Conservation (phyloP, 371 early-diverging fungal species). For the Capniomyces stellatus region DNA sequence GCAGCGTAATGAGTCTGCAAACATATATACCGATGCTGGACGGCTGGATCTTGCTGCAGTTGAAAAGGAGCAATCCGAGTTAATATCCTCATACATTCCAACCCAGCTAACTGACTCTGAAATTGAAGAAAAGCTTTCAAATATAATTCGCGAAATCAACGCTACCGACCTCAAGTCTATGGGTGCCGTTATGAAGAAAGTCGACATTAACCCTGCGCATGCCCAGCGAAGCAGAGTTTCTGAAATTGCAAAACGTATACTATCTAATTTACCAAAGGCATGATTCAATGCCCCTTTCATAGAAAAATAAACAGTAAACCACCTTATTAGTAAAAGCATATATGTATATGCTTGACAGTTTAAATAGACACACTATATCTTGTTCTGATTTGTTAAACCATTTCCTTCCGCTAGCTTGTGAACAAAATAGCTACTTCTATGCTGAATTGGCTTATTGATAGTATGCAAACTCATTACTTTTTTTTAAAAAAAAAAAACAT, state of each 20-base stretch:
- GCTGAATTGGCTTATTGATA: too few relatives aligned
- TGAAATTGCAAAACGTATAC: conserved; percentile 37
- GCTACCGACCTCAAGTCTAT: conserved; percentile 39
- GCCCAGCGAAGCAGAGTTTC: conserved; percentile 50
- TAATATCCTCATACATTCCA: conserved; percentile 50
- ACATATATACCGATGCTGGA: conserved; percentile 35
- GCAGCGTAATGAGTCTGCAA: conserved; percentile 47
- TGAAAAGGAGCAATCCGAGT: conserved; percentile 36
- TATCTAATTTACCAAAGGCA: too few relatives aligned
- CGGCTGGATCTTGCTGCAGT: conserved; percentile 43
- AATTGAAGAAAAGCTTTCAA: conserved; percentile 36
- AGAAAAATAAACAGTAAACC: too few relatives aligned
- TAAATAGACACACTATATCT: too few relatives aligned
- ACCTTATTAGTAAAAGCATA: too few relatives aligned
- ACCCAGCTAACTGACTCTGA: conserved; percentile 41
- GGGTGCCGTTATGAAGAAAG: conserved; percentile 60
- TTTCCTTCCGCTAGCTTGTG: too few relatives aligned
- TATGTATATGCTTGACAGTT: too few relatives aligned
- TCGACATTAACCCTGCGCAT: conserved; percentile 32
- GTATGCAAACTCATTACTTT: too few relatives aligned
- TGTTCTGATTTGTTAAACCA: too few relatives aligned
- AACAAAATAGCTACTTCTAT: too few relatives aligned
- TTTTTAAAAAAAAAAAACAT: too few relatives aligned
- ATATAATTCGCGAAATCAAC: conserved; percentile 31
- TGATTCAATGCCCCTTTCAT: too few relatives aligned